These are phyloP conservation scores for Starmera quercuum DNA, from an alignment of 805 yeast genomes.

Conservation along the genomic window DNA sequence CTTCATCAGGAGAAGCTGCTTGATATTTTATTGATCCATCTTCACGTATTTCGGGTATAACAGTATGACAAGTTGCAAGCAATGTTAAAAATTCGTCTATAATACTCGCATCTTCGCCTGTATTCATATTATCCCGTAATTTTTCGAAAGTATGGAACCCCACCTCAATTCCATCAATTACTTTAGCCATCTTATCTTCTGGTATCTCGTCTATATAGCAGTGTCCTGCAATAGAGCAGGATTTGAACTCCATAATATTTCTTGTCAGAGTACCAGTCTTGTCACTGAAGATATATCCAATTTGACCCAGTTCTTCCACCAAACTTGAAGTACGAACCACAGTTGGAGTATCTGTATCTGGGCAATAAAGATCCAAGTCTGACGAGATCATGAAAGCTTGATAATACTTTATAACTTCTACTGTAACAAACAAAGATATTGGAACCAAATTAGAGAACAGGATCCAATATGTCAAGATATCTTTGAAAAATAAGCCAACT, in stretches of 20 bases:
- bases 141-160: constrained; percentile 72
- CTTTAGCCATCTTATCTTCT: constrained; percentile 72
- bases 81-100: constrained; percentile 77
- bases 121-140: constrained; percentile 40
- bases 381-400: constrained; percentile 92
- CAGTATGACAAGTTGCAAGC: constrained; percentile 93
- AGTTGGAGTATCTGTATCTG: constrained; percentile 85
- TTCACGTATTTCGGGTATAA: constrained; percentile 78
- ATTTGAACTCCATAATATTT: constrained; percentile 93
- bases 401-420: constrained; percentile 89
- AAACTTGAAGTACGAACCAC: constrained; percentile 91
- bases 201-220: constrained; percentile 87
- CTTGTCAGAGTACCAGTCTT: constrained; percentile 96
- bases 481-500: constrained; percentile 71
- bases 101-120: constrained; percentile 35
- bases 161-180: constrained; percentile 71
- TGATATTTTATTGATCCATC: constrained; percentile 77
- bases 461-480: constrained; percentile 92
- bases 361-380: constrained; percentile 89
- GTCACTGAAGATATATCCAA: constrained; percentile 92
- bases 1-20: constrained; percentile 99
- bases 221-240: constrained; percentile 87
- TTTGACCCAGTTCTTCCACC: constrained; percentile 96
- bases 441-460: constrained; percentile 96
- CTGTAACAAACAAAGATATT: constrained; percentile 91